A percentile compares a stretch with the other conserved stretches of the same genome.
Conservation (phyloP, 352 stramenopile genomes). For the Phytophthora pini region DNA sequence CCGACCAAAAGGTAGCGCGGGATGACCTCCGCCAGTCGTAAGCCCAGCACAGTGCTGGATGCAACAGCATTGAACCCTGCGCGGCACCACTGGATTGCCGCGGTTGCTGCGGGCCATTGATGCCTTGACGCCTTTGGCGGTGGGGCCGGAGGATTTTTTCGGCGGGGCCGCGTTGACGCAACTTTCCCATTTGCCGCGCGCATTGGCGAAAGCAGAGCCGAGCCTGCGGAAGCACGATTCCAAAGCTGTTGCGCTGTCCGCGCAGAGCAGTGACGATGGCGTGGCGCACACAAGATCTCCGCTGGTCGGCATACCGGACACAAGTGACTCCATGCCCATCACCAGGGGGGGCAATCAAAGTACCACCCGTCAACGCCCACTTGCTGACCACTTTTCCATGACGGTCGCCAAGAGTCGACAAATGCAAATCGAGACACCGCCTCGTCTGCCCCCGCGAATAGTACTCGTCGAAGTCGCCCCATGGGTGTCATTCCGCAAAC, state of each 20-base stretch:
- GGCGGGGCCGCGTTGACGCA: conserved; percentile 15
- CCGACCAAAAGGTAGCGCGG: background rate
- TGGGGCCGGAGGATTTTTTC: conserved; percentile 16
- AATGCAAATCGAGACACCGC: background rate
- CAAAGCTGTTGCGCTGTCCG: conserved; percentile 14
- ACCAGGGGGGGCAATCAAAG: conserved; percentile 22
- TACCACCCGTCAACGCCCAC: conserved; percentile 17
- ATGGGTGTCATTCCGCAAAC: conserved; percentile 35
- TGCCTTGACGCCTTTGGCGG: background rate
- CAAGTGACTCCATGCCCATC: conserved; percentile 21
- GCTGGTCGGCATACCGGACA: conserved; percentile 19
- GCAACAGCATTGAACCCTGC: background rate
- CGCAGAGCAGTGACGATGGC: background rate
- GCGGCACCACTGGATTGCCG: background rate
- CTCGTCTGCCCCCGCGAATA: conserved; percentile 16
- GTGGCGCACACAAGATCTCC: conserved; percentile 25
- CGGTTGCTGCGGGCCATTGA: background rate
- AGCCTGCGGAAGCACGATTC: conserved; percentile 19
- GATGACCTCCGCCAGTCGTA: background rate
- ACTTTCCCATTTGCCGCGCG: conserved; percentile 16
- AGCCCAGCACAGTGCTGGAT: background rate
- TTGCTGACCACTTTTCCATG: conserved; percentile 22
- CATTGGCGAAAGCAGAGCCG: conserved; percentile 1
- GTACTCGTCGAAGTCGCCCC: conserved; percentile 22
- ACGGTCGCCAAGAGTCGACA: conserved; percentile 30